Conservation (phyloP, 1,284 basidiomycete genomes). For the Ustilago loliicola region DNA sequence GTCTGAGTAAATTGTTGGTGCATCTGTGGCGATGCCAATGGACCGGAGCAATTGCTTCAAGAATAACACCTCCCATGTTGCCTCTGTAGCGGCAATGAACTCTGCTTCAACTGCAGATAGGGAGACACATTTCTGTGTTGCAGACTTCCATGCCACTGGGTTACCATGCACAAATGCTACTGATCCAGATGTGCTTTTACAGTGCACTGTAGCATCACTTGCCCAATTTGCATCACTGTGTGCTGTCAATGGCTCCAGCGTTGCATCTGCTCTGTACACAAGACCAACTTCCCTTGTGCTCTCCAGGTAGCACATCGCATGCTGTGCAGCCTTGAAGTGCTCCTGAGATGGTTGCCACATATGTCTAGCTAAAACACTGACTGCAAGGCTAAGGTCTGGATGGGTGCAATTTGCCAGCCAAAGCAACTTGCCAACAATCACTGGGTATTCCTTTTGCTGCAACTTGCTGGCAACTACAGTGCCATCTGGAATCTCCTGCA, state of each 20-base stretch:
- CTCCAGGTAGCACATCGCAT: not conserved
- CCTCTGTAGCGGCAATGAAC: slow-evolving; percentile 17
- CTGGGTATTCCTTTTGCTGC: slow-evolving; percentile 1
- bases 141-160: slow-evolving; percentile 21
- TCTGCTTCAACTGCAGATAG: slow-evolving; percentile 19
- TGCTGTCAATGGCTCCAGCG: not conserved
- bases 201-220: slow-evolving; percentile 4
- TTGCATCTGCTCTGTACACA: not conserved
- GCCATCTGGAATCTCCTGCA: not conserved
- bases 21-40: not conserved
- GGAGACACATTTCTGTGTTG: slow-evolving; percentile 1
- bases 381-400: slow-evolving; percentile 3
- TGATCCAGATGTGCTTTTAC: slow-evolving; percentile 12
- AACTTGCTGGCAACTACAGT: not conserved
- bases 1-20: slow-evolving; percentile 1
- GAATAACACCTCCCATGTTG: slow-evolving; percentile 15
- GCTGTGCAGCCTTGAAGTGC: slow-evolving; percentile 8
- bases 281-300: not conserved
- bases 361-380: slow-evolving; percentile 6
- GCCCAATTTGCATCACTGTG: slow-evolving; percentile 16
- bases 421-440: slow-evolving; percentile 4
- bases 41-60: slow-evolving; percentile 5
- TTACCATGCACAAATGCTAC: slow-evolving; percentile 11
- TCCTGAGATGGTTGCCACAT: slow-evolving; percentile 12
- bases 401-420: slow-evolving; percentile 2